Evolutionary conservation across 1,284 basidiomycete genomes (phyloP).

Genomic region (Puccinia polysora): DNA sequence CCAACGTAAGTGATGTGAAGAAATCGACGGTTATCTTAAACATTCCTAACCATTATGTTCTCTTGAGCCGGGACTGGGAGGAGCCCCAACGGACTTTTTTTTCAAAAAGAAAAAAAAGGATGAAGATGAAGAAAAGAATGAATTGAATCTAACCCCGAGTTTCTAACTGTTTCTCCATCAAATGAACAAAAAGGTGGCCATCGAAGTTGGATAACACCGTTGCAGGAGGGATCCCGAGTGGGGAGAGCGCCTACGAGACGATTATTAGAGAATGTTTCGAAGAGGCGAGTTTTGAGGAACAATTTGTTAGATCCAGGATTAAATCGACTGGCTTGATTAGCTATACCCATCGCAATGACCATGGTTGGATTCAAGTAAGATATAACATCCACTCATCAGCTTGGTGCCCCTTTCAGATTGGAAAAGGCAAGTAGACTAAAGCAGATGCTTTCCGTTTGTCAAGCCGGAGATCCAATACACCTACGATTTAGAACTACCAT

Average conservation of each 20-base stretch:
- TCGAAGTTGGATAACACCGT: constrained; percentile 50
- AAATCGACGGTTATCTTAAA: too few relatives aligned
- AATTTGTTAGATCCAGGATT: constrained; percentile 61
- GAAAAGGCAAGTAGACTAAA: too few relatives aligned
- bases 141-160: background rate
- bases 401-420: too few relatives aligned
- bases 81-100: background rate
- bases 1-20: constrained; percentile 62
- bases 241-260: constrained; percentile 68
- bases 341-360: constrained; percentile 51
- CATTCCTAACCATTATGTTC: too few relatives aligned
- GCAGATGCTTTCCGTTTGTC: too few relatives aligned
- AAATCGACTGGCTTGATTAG: constrained; percentile 60
- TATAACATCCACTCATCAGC: background rate
- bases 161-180: background rate
- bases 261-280: constrained; percentile 89
- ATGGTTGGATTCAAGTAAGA: constrained; percentile 45
- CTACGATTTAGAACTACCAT: constrained; percentile 71
- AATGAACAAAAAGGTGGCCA: background rate
- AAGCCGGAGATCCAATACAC: constrained; percentile 70
- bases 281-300: constrained; percentile 72
- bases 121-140: background rate
- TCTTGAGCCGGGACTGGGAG: too few relatives aligned
- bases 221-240: constrained; percentile 62
- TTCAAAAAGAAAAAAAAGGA: background rate